These are phyloP conservation scores for Xylaria curta DNA, from an alignment of 495 filamentous ascomycete species.

Conservation along the genomic window DNA sequence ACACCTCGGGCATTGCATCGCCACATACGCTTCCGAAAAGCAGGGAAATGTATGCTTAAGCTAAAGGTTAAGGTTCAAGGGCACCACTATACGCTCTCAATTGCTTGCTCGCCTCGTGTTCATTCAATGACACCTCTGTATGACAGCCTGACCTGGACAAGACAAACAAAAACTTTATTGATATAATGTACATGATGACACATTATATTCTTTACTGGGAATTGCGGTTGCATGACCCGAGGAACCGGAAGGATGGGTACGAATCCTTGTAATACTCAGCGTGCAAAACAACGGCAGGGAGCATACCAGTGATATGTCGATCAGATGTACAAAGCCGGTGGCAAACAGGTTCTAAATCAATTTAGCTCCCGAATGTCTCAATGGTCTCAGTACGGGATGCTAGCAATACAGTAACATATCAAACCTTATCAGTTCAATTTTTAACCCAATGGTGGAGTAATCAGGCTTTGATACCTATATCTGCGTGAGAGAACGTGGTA, in stretches of 20 bases:
- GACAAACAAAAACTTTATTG: neutral
- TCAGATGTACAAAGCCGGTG: neutral
- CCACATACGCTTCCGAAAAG: neutral
- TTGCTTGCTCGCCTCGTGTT: constrained; percentile 1
- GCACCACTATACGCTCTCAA: neutral
- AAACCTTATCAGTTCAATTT: constrained; percentile 6
- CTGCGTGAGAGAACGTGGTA: constrained; percentile 1
- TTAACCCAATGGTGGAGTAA: neutral
- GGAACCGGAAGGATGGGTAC: neutral
- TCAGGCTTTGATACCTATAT: neutral
- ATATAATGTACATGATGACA: neutral
- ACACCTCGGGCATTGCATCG: neutral
- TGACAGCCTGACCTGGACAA: neutral
- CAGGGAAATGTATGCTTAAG: neutral
- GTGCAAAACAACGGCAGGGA: neutral
- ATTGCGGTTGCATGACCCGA: neutral
- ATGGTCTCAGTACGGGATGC: neutral
- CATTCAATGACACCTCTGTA: neutral
- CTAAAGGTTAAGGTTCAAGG: constrained; percentile 1
- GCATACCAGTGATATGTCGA: neutral
- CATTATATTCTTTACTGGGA: neutral
- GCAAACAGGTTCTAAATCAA: neutral
- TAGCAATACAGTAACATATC: neutral
- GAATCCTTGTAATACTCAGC: neutral
- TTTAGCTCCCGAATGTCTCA: neutral